A percentile compares a stretch with the other conserved stretches of the same genome.
These are phyloP conservation scores for Microdochium bolleyi DNA, from an alignment of 2,329 filamentous ascomycete species.

Conservation along the genomic window DNA sequence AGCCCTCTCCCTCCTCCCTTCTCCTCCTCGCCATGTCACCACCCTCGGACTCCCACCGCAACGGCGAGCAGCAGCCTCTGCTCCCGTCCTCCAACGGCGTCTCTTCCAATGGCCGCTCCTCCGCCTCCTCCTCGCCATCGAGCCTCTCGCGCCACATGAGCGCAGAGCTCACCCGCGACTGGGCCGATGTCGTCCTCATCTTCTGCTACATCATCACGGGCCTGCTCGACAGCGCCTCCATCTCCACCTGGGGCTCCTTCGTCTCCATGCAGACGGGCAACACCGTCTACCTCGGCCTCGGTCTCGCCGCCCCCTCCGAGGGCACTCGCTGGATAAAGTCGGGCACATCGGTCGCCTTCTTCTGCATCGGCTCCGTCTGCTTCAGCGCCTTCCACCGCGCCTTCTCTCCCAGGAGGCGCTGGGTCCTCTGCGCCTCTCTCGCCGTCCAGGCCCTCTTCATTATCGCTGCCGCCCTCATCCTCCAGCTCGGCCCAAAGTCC, in stretches of 20 bases:
- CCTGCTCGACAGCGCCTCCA: constrained; percentile 67
- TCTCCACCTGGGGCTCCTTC: constrained; percentile 72
- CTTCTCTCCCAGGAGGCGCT: constrained; percentile 53
- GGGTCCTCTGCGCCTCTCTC: constrained; percentile 57
- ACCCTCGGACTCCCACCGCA: constrained; percentile 4
- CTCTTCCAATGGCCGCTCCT: not conserved
- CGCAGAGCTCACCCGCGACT: constrained; percentile 46
- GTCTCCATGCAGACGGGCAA: constrained; percentile 81
- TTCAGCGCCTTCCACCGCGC: constrained; percentile 62
- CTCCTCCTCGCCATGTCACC: not conserved
- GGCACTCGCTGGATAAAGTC: constrained; percentile 63
- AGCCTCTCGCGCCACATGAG: constrained; percentile 18
- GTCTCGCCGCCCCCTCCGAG: constrained; percentile 49
- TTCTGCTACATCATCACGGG: constrained; percentile 72
- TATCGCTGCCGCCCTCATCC: constrained; percentile 42
- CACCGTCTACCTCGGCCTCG: constrained; percentile 71
- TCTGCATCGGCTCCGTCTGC: constrained; percentile 64
- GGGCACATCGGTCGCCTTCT: constrained; percentile 58
- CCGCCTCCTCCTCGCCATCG: not conserved
- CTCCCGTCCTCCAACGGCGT: no score
- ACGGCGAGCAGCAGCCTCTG: constrained; percentile 23
- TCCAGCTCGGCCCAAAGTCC: constrained; percentile 36
- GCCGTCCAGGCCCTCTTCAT: constrained; percentile 41
- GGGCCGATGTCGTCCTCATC: constrained; percentile 62
- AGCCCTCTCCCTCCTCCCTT: not conserved